Percentiles rank a stretch among this genome's conserved stretches.
Conservation (phyloP, 305 asterid species). For the Fraxinus velutina region DNA sequence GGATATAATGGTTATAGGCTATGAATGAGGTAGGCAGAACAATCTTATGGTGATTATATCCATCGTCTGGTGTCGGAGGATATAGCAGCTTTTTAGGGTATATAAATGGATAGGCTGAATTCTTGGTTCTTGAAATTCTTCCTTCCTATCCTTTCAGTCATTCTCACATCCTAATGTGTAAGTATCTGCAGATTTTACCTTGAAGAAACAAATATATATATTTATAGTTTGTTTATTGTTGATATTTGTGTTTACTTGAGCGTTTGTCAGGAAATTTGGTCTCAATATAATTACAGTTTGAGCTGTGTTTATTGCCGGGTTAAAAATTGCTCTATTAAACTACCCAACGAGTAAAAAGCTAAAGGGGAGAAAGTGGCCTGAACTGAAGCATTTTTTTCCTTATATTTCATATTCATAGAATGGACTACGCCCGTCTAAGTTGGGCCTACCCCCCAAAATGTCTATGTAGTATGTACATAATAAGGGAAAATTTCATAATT, state of each 20-base stretch:
- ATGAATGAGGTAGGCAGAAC: slow-evolving; percentile 2
- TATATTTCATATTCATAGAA: neutral
- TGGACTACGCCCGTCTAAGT: neutral
- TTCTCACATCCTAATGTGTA: neutral
- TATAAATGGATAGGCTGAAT: slow-evolving; percentile 20
- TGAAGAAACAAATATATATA: neutral
- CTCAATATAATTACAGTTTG: neutral
- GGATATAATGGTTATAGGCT: slow-evolving; percentile 35
- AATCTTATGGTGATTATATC: neutral
- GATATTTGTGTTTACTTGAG: neutral
- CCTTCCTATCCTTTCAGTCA: neutral
- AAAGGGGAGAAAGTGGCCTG: neutral
- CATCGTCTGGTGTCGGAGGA: slow-evolving; percentile 31
- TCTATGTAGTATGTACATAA: too few relatives aligned
- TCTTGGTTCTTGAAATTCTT: neutral
- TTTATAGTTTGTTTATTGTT: neutral
- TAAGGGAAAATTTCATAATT: too few relatives aligned
- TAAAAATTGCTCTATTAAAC: neutral
- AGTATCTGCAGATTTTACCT: neutral
- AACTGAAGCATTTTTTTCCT: neutral
- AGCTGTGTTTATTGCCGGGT: neutral
- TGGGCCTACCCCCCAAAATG: neutral
- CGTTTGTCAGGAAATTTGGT: neutral
- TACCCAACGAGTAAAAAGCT: neutral
- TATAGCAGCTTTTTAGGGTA: slow-evolving; percentile 37